A percentile compares a stretch with the other conserved stretches of the same genome.
Evolutionary conservation across 345 rosid genomes (phyloP).

Genomic region (Bretschneidera sinensis): DNA sequence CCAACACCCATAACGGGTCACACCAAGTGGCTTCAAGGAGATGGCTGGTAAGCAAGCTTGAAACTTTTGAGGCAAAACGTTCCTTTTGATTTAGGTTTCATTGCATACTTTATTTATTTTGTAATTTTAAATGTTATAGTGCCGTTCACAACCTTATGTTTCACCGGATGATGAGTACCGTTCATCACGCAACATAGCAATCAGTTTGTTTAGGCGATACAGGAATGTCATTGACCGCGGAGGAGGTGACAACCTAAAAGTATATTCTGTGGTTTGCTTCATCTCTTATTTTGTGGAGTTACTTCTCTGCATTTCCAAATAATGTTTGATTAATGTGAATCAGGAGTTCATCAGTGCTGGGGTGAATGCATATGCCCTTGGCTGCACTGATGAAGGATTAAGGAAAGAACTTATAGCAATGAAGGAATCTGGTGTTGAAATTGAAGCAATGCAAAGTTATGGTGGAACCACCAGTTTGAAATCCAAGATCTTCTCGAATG

Average conservation of each 20-base stretch:
- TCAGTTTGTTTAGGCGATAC: conserved; percentile 78
- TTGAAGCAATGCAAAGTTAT: conserved; percentile 50
- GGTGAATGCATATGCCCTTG: conserved; percentile 84
- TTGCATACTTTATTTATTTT: neutral
- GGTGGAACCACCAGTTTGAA: conserved; percentile 65
- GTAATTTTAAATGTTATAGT: conserved; percentile 31
- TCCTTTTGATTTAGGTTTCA: neutral
- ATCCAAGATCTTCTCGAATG: conserved; percentile 52
- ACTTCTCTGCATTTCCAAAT: neutral
- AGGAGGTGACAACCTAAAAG: conserved; percentile 89
- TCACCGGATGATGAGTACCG: conserved; percentile 77
- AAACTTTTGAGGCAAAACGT: conserved; percentile 1
- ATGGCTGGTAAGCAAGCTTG: conserved; percentile 49
- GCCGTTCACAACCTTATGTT: conserved; percentile 41
- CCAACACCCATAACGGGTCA: conserved; percentile 18
- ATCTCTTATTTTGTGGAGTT: conserved; percentile 12
- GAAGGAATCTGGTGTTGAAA: conserved; percentile 62
- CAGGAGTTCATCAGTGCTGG: conserved; percentile 88
- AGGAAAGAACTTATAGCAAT: conserved; percentile 64
- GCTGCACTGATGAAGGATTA: conserved; percentile 77
- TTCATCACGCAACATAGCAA: conserved; percentile 83
- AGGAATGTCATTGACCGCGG: conserved; percentile 82
- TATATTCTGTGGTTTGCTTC: conserved; percentile 34
- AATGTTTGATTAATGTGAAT: conserved; percentile 18
- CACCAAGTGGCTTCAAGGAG: conserved; percentile 30